phyloP scores from a whole-genome alignment of 257 asterid species.

The Nemophila menziesii region DNA sequence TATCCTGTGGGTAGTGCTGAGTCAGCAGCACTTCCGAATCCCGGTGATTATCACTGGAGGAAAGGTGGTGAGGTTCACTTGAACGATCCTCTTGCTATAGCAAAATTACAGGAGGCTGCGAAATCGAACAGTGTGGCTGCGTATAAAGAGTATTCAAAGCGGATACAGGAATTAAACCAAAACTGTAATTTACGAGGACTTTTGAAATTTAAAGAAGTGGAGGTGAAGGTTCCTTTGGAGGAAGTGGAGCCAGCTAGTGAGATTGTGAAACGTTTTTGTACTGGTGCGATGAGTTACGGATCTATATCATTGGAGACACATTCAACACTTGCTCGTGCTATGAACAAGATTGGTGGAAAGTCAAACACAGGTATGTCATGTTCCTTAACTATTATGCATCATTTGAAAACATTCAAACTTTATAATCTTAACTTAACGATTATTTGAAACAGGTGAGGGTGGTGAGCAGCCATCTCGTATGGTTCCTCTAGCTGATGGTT shows the following conservation, averaged over 20 bases:
- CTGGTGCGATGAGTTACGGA: conserved; percentile 99
- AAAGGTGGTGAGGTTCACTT: conserved; percentile 95
- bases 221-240: conserved; percentile 56
- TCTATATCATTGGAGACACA: conserved; percentile 97
- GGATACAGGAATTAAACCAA: conserved; percentile 69
- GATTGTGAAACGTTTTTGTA: conserved; percentile 84
- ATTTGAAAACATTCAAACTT: background rate
- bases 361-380: conserved; percentile 40
- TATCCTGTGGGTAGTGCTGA: conserved; percentile 93
- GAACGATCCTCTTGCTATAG: conserved; percentile 92
- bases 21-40: conserved; percentile 93
- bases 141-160: conserved; percentile 85
- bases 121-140: conserved; percentile 82
- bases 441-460: conserved; percentile 60
- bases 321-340: conserved; percentile 84
- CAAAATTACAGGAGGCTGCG: conserved; percentile 95
- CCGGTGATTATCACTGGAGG: conserved; percentile 99
- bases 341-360: conserved; percentile 93
- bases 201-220: conserved; percentile 67
- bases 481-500: conserved; percentile 92
- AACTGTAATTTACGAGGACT: conserved; percentile 96
- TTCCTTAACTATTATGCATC: background rate
- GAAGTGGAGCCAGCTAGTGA: conserved; percentile 93
- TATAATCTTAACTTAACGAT: background rate
- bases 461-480: conserved; percentile 98